These are phyloP conservation scores for Cetraspora pellucida DNA, from an alignment of 192 early-diverging fungal species.

Conservation along the genomic window DNA sequence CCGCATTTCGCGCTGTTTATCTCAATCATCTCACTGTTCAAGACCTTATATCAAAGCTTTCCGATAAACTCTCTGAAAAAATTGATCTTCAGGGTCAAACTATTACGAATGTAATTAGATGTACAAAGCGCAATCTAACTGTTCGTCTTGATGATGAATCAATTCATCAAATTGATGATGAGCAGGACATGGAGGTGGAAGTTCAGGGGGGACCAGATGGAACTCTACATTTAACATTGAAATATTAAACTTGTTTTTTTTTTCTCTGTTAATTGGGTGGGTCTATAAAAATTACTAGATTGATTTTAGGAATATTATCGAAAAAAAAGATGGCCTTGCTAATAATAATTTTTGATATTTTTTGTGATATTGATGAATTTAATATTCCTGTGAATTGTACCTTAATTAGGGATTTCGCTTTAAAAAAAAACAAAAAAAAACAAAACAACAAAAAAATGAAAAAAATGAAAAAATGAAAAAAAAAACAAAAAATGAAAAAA, in stretches of 20 bases:
- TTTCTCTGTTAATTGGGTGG: too few relatives aligned
- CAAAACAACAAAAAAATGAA: too few relatives aligned
- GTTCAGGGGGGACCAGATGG: constrained; percentile 46
- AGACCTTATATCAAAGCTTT: constrained; percentile 56
- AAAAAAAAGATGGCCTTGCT: too few relatives aligned
- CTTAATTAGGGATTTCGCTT: background rate
- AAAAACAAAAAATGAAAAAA: background rate
- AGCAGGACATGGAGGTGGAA: constrained; percentile 65
- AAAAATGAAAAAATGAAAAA: background rate
- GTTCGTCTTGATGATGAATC: constrained; percentile 62
- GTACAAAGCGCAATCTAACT: constrained; percentile 54
- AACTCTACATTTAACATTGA: constrained; percentile 46
- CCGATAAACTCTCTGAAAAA: constrained; percentile 54
- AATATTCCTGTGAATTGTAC: background rate
- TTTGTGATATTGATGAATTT: too few relatives aligned
- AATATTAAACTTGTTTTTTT: constrained; percentile 39
- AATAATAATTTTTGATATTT: too few relatives aligned
- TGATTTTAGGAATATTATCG: too few relatives aligned
- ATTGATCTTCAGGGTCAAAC: constrained; percentile 47
- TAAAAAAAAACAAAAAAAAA: background rate
- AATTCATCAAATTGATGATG: constrained; percentile 62
- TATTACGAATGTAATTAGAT: constrained; percentile 46
- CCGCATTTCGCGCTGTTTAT: constrained; percentile 65
- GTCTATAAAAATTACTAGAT: too few relatives aligned
- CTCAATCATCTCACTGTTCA: constrained; percentile 57